Base-by-base conservation (phyloP, 2,329 filamentous ascomycete genomes). In the Diaporthe capsici region DNA sequence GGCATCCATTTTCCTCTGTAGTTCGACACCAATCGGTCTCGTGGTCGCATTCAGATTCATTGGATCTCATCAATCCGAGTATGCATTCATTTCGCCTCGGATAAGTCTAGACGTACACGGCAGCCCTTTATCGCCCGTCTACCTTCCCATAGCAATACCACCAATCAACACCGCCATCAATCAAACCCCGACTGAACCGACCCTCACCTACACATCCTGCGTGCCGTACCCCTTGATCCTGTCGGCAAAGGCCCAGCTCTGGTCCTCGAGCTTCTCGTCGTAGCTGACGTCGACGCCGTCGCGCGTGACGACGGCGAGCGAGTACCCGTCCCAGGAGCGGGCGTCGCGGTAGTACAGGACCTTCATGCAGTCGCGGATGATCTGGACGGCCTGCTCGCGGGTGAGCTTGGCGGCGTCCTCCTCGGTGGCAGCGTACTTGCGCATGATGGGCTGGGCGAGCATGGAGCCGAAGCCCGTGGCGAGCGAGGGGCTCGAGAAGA, bases 161-260 rank as follows among this genome's bases (percentile, higher is more conserved):
- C 2, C 15, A 15, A 13, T 13, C 37, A 9, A 5, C 37, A 61
- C 37, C 22, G 15, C 60, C 58, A 20, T n/a, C 9, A 25, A 28
- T 22, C 15, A 20, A 8, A 1, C 0, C 15, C 12, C 22, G 4
- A 20, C 22, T 8, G 5, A 5, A 12, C 25, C 22, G 44, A 22
- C 51, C 51, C 31, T 3, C n/a, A 28, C 47, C 77, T 87, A 92
- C 17, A 91, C 90, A 61, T 87, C 89, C 89, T 98, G 96, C 37
- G 96, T 97, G 77, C 97, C 97, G 84, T 99, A 99, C 60, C 97
- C 97, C 85, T 92, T 94, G 85, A 99, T 98, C 80, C 93, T 91
- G 84, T 98, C 96, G 34, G 97, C 97, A 88, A 99, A 99, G 71
- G 94, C 95, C 97, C 96, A 98, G 90, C 95, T 98, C 90, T 98